Percentiles rank a stretch among this genome's conserved stretches.
Evolutionary conservation across 2,329 filamentous ascomycete species (phyloP).

Genomic region (Sphaerulina vaccinii): DNA sequence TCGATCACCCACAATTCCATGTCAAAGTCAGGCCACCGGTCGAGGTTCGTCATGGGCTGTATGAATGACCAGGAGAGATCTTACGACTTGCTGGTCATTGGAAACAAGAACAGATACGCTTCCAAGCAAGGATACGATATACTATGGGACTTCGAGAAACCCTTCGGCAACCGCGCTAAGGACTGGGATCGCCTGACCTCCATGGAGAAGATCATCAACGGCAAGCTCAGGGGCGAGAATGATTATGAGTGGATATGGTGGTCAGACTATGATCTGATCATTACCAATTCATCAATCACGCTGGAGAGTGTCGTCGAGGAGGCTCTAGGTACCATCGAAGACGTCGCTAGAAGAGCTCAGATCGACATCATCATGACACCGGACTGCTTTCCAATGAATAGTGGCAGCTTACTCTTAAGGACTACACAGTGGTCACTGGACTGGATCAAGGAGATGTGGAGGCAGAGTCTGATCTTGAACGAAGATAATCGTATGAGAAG

Average conservation of each 20-base stretch:
- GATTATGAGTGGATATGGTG: constrained; percentile 45
- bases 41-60: constrained; percentile 15
- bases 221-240: not conserved
- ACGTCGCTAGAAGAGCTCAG: constrained; percentile 20
- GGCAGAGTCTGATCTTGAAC: constrained; percentile 26
- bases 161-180: constrained; percentile 29
- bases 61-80: constrained; percentile 14
- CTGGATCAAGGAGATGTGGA: constrained; percentile 35
- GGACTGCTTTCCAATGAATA: constrained; percentile 41
- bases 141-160: constrained; percentile 41
- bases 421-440: constrained; percentile 36
- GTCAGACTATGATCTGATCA: constrained; percentile 44
- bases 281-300: constrained; percentile 42
- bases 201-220: not conserved
- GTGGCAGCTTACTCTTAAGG: constrained; percentile 41
- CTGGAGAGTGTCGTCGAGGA: constrained; percentile 40
- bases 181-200: constrained; percentile 27
- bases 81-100: constrained; percentile 19
- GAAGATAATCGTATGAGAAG: constrained; percentile 37
- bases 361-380: constrained; percentile 42
- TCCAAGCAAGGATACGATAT: constrained; percentile 43
- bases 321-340: constrained; percentile 30
- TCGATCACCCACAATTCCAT: not conserved
- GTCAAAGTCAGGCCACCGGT: not conserved
- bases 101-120: constrained; percentile 33